Percentiles rank a stretch among this genome's conserved stretches.
phyloP scores from a whole-genome alignment of 2,329 filamentous ascomycete genomes.

The Fusarium sp. region DNA sequence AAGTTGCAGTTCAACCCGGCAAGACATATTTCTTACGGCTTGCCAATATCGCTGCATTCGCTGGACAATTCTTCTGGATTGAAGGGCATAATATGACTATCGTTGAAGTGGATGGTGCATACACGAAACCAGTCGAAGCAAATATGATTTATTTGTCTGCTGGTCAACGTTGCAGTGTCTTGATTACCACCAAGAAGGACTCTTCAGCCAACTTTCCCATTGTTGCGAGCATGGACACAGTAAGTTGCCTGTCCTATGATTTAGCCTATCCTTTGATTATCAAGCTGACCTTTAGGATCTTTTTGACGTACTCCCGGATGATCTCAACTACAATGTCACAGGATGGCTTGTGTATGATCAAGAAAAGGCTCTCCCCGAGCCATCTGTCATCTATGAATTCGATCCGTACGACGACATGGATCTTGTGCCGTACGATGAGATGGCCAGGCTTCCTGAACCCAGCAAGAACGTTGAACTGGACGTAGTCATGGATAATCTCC shows the following conservation, averaged over 20 bases:
- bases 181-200: conserved; percentile 73
- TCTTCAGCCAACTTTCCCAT: conserved; percentile 75
- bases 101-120: conserved; percentile 80
- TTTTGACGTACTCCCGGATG: conserved; percentile 76
- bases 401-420: conserved; percentile 80
- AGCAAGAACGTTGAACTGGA: conserved; percentile 74
- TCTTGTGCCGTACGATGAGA: conserved; percentile 76
- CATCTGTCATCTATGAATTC: conserved; percentile 71
- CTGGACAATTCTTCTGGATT: conserved; percentile 75
- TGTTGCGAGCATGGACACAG: conserved; percentile 77
- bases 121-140: conserved; percentile 70
- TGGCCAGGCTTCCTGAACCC: conserved; percentile 70
- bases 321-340: conserved; percentile 76
- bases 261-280: background rate
- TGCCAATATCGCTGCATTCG: conserved; percentile 80
- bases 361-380: conserved; percentile 59
- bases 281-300: conserved; percentile 60
- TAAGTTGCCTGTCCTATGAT: conserved; percentile 48
- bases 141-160: conserved; percentile 75
- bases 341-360: conserved; percentile 74
- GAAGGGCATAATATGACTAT: conserved; percentile 76
- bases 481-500: conserved; percentile 72
- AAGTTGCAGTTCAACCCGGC: conserved; percentile 70
- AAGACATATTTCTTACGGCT: conserved; percentile 64
- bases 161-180: conserved; percentile 75